A percentile compares a stretch with the other conserved stretches of the same genome.
These are phyloP conservation scores for Galeopsis tetrahit DNA, from an alignment of 257 asterid species.

Conservation along the genomic window DNA sequence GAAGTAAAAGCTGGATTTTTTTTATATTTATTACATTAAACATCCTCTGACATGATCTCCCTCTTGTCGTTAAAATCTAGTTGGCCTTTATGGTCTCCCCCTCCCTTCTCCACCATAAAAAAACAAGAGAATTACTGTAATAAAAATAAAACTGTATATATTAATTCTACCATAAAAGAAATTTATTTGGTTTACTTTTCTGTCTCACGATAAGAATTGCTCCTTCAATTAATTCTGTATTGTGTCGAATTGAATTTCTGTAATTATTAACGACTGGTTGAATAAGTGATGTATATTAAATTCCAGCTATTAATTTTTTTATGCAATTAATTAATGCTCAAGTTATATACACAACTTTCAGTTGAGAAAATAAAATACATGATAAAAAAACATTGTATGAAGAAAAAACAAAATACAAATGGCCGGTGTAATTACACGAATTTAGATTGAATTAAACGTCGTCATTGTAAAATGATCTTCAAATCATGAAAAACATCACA, in stretches of 20 bases:
- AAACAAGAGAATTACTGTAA: no score
- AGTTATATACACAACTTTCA: not conserved
- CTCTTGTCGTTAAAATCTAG: conserved; percentile 46
- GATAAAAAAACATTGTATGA: not conserved
- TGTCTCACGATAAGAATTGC: conserved; percentile 7
- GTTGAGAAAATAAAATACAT: not conserved
- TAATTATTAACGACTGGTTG: not conserved
- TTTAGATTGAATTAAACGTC: no score
- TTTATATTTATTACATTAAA: conserved; percentile 17
- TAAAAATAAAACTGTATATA: not conserved
- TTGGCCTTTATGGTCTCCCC: conserved; percentile 35
- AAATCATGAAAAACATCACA: no score
- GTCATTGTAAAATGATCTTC: no score
- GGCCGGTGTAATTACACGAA: not conserved
- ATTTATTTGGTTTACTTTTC: not conserved
- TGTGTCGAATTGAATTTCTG: not conserved
- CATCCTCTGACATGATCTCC: conserved; percentile 45
- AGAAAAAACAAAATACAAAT: not conserved
- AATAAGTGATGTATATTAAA: not conserved
- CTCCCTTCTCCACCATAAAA: not conserved
- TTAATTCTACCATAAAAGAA: not conserved
- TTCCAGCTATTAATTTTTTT: not conserved
- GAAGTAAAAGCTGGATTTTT: conserved; percentile 6
- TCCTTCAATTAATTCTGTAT: not conserved
- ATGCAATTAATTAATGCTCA: not conserved